These are phyloP conservation scores for Paraconiothyrium brasiliense DNA, from an alignment of 2,329 filamentous ascomycete species.

Conservation along the genomic window DNA sequence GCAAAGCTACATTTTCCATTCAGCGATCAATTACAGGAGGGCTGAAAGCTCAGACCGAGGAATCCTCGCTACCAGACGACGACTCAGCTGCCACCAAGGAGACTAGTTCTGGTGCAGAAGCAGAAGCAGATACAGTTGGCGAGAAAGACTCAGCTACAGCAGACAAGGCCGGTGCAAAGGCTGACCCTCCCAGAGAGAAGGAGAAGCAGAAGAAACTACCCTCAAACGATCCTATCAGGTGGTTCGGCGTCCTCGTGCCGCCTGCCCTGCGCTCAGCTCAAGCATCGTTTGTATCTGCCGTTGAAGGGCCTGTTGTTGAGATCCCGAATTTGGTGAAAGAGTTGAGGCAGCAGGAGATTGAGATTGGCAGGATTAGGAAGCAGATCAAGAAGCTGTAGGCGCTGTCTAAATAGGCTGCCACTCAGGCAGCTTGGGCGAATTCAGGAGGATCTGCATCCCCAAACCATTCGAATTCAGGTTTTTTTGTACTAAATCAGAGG, in stretches of 20 bases:
- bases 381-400: slow-evolving; percentile 50
- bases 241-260: slow-evolving; percentile 65
- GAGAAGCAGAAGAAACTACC: not conserved
- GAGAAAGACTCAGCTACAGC: not conserved
- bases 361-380: slow-evolving; percentile 68
- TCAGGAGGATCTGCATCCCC: too few species aligned
- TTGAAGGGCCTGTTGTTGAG: slow-evolving; percentile 66
- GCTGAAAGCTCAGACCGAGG: not conserved
- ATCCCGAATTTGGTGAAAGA: slow-evolving; percentile 67
- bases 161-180: not conserved
- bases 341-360: slow-evolving; percentile 73
- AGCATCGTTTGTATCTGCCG: slow-evolving; percentile 62
- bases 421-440: too few species aligned
- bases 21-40: not conserved
- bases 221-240: slow-evolving; percentile 62
- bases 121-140: not conserved
- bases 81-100: not conserved
- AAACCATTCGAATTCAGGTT: too few species aligned
- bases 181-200: not conserved
- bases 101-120: not conserved
- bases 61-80: not conserved
- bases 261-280: slow-evolving; percentile 66
- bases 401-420: not conserved
- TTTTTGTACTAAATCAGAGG: too few species aligned
- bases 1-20: not conserved